phyloP scores from a whole-genome alignment of 2,329 filamentous ascomycete genomes.

The Aspergillus sojae region DNA sequence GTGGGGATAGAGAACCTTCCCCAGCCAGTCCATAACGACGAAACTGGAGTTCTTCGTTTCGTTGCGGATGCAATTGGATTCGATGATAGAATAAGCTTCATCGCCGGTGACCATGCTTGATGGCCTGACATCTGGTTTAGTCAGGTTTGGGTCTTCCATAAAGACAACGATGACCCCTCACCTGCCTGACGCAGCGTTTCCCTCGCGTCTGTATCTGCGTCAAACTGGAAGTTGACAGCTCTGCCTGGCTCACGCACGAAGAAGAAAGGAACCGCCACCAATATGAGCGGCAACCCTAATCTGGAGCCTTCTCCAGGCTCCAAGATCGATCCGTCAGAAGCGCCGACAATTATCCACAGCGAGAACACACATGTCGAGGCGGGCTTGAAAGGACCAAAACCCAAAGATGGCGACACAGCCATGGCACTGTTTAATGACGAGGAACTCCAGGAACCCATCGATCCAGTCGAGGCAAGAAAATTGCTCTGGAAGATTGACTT shows the following conservation, averaged over 20 bases:
- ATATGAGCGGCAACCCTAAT: slow-evolving; percentile 18
- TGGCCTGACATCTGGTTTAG: not conserved
- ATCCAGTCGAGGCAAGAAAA: slow-evolving; percentile 50
- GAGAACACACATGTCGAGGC: slow-evolving; percentile 27
- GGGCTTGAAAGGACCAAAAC: slow-evolving; percentile 33
- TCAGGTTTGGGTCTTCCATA: not conserved
- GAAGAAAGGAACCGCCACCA: not conserved
- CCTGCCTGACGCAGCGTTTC: not conserved
- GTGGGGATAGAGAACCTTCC: not conserved
- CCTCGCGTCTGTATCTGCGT: too few species aligned
- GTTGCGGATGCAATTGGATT: not conserved
- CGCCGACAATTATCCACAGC: slow-evolving; percentile 29
- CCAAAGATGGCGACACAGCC: slow-evolving; percentile 52
- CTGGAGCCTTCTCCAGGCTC: slow-evolving; percentile 16
- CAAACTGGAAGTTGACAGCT: not conserved
- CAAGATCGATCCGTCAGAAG: slow-evolving; percentile 26
- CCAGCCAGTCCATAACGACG: not conserved
- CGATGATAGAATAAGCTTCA: not conserved
- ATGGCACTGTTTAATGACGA: slow-evolving; percentile 54
- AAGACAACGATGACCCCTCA: not conserved
- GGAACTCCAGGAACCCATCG: slow-evolving; percentile 50
- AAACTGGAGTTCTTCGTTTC: not conserved
- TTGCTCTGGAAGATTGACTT: slow-evolving; percentile 60
- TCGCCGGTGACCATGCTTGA: not conserved
- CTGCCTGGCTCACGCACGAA: not conserved